Evolutionary conservation across 1,284 basidiomycete species (phyloP), one percentile per base, ranked within the genome.

Genomic region (Ganoderma lingzhi): DNA sequence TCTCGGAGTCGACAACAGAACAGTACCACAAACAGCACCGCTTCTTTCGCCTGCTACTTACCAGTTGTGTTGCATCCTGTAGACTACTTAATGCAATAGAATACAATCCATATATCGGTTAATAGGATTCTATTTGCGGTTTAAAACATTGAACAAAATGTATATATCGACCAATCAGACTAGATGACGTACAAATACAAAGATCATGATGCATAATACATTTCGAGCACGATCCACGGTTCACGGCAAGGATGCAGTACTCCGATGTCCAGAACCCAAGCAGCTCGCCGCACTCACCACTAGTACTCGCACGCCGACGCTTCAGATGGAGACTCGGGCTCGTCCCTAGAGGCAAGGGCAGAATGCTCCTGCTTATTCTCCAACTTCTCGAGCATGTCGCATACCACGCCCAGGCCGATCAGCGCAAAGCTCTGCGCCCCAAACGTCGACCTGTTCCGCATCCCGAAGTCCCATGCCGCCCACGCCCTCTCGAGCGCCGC

Each of bases 361-460:
- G 48, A 6, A 19, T n/a, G 35, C 56, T 37, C 17, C 32, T 66
- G 6, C 62, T 66, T 60, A 23, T 23, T 23, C 23, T 23, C 23
- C 55, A 91, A 76, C 65, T 76, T 80, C 42, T 90, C 88, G 72
- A 93, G 75, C 73, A 85, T 87, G 53, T 91, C 86, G 63, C 91
- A 85, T 28, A 93, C 82, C 17, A 85, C 79, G 3, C 84, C 84
- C 55, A 94, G 79, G 1, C 87, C 87, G 67, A 94, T 83, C 62
- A 94, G 72, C 6, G 88, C 87, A 77, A 93, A 94, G 73, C 91
- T 93, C 63, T 87, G 83, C 9, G 86, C 84, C 8, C 89, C 93
- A 89, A 23, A 82, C 74, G 58, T 83, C 77, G 23, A 23, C 64
- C 77, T 69, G 37, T 82, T 79, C 10, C 80, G 75, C 53, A 84